Base-by-base conservation (phyloP, 2,329 filamentous ascomycete genomes). In the Septoria petroselini region DNA sequence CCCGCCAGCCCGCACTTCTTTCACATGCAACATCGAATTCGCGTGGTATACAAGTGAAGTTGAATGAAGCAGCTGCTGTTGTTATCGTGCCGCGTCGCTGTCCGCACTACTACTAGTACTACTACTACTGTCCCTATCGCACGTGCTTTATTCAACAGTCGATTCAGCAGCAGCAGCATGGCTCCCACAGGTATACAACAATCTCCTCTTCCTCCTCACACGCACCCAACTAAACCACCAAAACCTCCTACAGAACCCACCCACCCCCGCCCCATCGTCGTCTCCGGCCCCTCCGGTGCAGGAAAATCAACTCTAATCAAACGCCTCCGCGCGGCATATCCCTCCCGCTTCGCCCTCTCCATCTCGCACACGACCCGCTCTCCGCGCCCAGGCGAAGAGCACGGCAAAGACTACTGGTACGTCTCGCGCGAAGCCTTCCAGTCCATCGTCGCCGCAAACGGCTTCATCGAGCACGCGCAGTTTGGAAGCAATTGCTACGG, bases 401-500 rank as follows among this genome's bases (percentile, higher is more conserved):
- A 91, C 65, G 89, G 87, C 64, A 76, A 81, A 34, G 82, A 95
- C 70, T 96, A 96, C 76, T 81, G 89, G 75, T 95, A 85, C 64
- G 81, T 85, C 12, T 78, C 76, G 15, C 80, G 77, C 68, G 78
- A 80, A 7, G 76, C 77, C 2, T 95, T 95, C 65, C 73, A 83
- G 64, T 73, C 77, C 35, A 77, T 93, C 53, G 81, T 89, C 48
- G 75, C 70, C n/a, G 69, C 80, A 51, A 76, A 81, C 48, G 86
- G 83, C 8, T 95, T 96, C 70, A 84, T 95, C 55, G 91, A 96
- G 76, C 82, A 86, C 73, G 91, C 91, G 47, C 75, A 85, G 68
- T 96, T 95, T 68, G 84, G 89, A 33, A 84, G 82, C 47, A 95
- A 96, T 72, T 75, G 82, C 65, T 96, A 96, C 72, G 91, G 91